Percentiles rank a stretch among this genome's conserved stretches.
Evolutionary conservation across 305 asterid species (phyloP).

Genomic region (Fraxinus greggii): DNA sequence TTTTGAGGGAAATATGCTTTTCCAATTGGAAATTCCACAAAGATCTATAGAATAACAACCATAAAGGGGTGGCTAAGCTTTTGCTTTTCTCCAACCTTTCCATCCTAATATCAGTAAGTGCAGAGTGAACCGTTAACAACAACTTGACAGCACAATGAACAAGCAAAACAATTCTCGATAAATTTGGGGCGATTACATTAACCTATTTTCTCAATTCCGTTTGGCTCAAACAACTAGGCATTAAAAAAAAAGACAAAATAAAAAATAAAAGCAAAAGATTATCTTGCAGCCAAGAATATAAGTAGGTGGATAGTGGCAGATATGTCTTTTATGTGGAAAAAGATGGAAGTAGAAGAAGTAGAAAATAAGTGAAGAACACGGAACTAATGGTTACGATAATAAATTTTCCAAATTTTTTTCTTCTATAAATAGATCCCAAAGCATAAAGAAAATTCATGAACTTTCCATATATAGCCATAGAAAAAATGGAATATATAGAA

Average conservation of each 20-base stretch:
- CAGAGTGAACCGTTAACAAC: conserved; percentile 45
- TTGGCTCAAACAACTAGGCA: not conserved
- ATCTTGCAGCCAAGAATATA: conserved; percentile 16
- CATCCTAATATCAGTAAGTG: conserved; percentile 37
- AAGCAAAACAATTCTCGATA: not conserved
- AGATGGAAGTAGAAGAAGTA: conserved; percentile 27
- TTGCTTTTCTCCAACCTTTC: conserved; percentile 38
- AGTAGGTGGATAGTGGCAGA: conserved; percentile 29
- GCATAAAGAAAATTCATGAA: conserved; percentile 33
- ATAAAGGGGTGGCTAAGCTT: conserved; percentile 30
- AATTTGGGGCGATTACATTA: not conserved
- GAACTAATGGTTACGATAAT: conserved; percentile 49
- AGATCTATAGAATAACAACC: conserved; percentile 28
- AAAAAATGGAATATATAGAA: conserved; percentile 12
- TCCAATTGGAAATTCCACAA: conserved; percentile 28
- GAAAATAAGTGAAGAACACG: conserved; percentile 46
- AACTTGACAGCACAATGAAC: conserved; percentile 38
- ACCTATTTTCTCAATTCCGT: not conserved
- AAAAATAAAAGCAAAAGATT: not conserved
- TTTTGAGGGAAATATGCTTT: conserved; percentile 23
- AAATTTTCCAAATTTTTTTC: conserved; percentile 28
- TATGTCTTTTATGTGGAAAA: conserved; percentile 31
- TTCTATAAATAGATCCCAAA: conserved; percentile 37
- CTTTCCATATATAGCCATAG: conserved; percentile 31
- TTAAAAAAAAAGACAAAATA: conserved; percentile 18